A percentile compares a stretch with the other conserved stretches of the same genome.
These are phyloP conservation scores for Chaetomium fimeti DNA, from an alignment of 495 filamentous ascomycete species.

Conservation along the genomic window DNA sequence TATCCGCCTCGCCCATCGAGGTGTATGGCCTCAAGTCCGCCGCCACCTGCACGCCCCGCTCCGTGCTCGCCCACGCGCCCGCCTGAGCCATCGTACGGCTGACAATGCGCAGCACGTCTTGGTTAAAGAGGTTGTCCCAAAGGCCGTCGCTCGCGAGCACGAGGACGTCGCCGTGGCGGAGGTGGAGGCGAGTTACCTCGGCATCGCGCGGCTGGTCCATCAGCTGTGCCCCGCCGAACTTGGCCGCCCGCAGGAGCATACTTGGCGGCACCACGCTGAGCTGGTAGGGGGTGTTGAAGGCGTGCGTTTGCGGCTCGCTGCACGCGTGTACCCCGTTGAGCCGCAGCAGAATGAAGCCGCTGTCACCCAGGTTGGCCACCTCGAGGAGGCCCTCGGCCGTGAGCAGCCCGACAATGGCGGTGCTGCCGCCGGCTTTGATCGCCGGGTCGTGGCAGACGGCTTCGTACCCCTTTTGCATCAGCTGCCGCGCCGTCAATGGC, in stretches of 20 bases:
- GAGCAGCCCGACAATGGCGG: constrained; percentile 78
- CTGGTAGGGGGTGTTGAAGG: constrained; percentile 96
- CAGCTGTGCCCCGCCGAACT: constrained; percentile 78
- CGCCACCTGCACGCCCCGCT: constrained; percentile 58
- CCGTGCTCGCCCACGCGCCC: constrained; percentile 69
- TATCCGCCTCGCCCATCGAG: constrained; percentile 36
- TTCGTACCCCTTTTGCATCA: constrained; percentile 84
- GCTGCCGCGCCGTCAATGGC: constrained; percentile 58
- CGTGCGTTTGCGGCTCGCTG: constrained; percentile 87
- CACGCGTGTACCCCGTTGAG: constrained; percentile 77
- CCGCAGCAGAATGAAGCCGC: constrained; percentile 85
- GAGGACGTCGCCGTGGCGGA: constrained; percentile 88
- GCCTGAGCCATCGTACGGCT: constrained; percentile 68
- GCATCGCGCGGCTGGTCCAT: constrained; percentile 83
- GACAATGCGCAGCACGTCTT: constrained; percentile 78
- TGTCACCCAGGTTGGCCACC: constrained; percentile 95
- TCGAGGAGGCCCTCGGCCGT: constrained; percentile 68
- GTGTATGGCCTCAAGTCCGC: constrained; percentile 55
- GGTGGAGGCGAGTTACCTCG: constrained; percentile 66
- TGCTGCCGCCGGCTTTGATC: constrained; percentile 82
- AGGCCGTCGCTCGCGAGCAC: constrained; percentile 92
- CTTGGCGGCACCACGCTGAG: constrained; percentile 81
- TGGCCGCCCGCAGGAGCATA: constrained; percentile 68
- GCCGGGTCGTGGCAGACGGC: constrained; percentile 67
- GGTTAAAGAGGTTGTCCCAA: constrained; percentile 92